Percentiles rank a stretch among this genome's conserved stretches.
phyloP scores from a whole-genome alignment of 2,329 filamentous ascomycete species.

The Lachnellula suecica region DNA sequence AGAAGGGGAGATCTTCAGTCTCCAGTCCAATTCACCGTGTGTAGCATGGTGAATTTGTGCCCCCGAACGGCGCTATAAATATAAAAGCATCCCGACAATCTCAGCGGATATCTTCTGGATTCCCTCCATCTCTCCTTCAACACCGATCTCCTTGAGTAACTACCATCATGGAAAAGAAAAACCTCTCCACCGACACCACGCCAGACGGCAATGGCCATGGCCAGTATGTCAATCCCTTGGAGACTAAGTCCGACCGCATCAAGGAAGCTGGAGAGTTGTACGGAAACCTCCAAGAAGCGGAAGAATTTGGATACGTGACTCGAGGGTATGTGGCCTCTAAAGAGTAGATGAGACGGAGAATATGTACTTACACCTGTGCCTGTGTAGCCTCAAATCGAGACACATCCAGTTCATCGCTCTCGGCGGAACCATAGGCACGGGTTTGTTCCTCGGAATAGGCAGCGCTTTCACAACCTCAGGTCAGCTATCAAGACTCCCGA shows the following conservation, averaged over 20 bases:
- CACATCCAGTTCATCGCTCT: conserved; percentile 61
- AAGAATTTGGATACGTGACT: conserved; percentile 50
- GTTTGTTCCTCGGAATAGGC: conserved; percentile 54
- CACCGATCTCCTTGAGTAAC: background rate
- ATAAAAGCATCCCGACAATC: too few species aligned
- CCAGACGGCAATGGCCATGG: conserved; percentile 15
- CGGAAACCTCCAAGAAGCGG: conserved; percentile 48
- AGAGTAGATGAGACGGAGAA: background rate
- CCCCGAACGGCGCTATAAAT: too few species aligned
- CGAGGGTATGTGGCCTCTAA: conserved; percentile 39
- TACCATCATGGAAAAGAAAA: conserved; percentile 27
- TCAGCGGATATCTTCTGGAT: background rate
- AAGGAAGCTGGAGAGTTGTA: conserved; percentile 52
- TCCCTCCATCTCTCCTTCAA: conserved; percentile 11
- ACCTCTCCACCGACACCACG: conserved; percentile 21
- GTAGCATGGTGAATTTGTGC: too few species aligned
- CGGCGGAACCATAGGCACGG: conserved; percentile 56
- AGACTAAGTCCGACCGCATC: conserved; percentile 32
- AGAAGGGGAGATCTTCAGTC: background rate
- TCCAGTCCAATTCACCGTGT: too few species aligned
- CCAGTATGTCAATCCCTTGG: conserved; percentile 25
- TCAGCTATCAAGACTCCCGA: too few species aligned
- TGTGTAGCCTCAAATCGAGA: conserved; percentile 38
- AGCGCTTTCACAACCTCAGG: conserved; percentile 52
- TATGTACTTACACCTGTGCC: conserved; percentile 2